Conservation (phyloP, 164 flowering plant genomes). For the Piper longum region DNA sequence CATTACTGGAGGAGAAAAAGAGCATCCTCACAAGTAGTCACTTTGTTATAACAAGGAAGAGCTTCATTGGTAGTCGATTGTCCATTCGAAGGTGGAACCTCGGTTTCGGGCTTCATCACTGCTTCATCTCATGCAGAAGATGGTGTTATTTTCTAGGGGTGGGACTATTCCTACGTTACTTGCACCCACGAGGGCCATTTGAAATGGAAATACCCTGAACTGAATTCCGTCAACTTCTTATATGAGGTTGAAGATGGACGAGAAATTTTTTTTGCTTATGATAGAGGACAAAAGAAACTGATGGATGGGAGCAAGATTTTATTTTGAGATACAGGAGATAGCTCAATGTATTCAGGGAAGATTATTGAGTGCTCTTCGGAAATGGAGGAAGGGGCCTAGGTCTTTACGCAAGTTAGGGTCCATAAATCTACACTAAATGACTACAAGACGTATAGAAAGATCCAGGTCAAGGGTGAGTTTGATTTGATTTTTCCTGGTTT, state of each 20-base stretch:
- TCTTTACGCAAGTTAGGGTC: slow-evolving; percentile 56
- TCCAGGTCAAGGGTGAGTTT: slow-evolving; percentile 28
- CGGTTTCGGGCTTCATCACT: too few relatives aligned
- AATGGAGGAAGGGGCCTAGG: slow-evolving; percentile 52
- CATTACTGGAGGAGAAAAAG: too few relatives aligned
- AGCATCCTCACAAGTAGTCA: too few relatives aligned
- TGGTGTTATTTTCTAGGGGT: slow-evolving; percentile 99
- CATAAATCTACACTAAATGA: slow-evolving; percentile 64
- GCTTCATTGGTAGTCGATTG: too few relatives aligned
- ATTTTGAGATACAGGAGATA: slow-evolving; percentile 38
- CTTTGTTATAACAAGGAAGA: too few relatives aligned
- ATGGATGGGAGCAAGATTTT: slow-evolving; percentile 66
- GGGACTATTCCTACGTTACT: slow-evolving; percentile 95
- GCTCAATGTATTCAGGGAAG: too few relatives aligned
- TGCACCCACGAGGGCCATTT: slow-evolving; percentile 90
- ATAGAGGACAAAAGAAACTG: slow-evolving; percentile 65
- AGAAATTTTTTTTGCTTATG: slow-evolving; percentile 46
- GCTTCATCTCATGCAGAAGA: slow-evolving; percentile 98
- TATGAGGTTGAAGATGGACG: slow-evolving; percentile 62
- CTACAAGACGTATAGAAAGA: not conserved
- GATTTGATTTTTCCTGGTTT: slow-evolving; percentile 78
- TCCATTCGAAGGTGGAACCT: too few relatives aligned
- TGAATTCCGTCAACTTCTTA: slow-evolving; percentile 94
- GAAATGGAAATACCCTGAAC: slow-evolving; percentile 85
- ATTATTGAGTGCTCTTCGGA: slow-evolving; percentile 77